phyloP scores from a whole-genome alignment of 1,284 basidiomycete genomes.

The Omphalotus olearius region DNA sequence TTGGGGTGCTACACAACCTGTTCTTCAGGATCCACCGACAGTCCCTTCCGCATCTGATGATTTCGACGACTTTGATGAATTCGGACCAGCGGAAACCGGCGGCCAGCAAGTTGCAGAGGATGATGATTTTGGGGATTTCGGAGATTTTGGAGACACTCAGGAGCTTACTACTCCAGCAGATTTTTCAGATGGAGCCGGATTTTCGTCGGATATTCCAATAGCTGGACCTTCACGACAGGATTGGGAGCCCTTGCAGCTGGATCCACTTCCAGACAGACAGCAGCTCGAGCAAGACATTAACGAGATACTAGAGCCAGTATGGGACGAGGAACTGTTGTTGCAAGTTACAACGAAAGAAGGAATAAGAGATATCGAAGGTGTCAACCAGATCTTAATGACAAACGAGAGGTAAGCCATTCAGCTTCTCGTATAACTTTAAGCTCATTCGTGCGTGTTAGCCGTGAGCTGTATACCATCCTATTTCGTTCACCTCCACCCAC shows the following conservation, averaged over 20 bases:
- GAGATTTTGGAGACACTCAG: slow-evolving; percentile 74
- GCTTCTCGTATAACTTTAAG: slow-evolving; percentile 11
- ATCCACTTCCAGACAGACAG: slow-evolving; percentile 55
- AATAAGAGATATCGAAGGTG: slow-evolving; percentile 76
- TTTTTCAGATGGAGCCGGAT: slow-evolving; percentile 39
- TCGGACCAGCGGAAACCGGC: slow-evolving; percentile 49
- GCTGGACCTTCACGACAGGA: slow-evolving; percentile 39
- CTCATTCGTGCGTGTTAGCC: slow-evolving; percentile 42
- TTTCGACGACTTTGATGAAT: slow-evolving; percentile 66
- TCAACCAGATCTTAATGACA: slow-evolving; percentile 72
- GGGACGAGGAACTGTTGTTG: slow-evolving; percentile 45
- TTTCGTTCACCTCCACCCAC: slow-evolving; percentile 60
- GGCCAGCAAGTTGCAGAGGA: slow-evolving; percentile 35
- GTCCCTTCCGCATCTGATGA: slow-evolving; percentile 36
- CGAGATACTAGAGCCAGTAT: slow-evolving; percentile 63
- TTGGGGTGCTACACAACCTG: slow-evolving; percentile 53
- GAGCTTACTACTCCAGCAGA: slow-evolving; percentile 28
- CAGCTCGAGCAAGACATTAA: slow-evolving; percentile 62
- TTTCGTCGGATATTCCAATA: slow-evolving; percentile 36
- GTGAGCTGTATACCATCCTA: slow-evolving; percentile 68
- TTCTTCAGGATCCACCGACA: slow-evolving; percentile 24
- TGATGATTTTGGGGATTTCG: slow-evolving; percentile 85
- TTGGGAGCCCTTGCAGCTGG: slow-evolving; percentile 63
- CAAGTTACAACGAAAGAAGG: slow-evolving; percentile 62
- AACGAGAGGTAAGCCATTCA: slow-evolving; percentile 58